These are phyloP conservation scores for Globisporangium recalcitrans DNA, from an alignment of 352 stramenopile genomes.

Conservation along the genomic window DNA sequence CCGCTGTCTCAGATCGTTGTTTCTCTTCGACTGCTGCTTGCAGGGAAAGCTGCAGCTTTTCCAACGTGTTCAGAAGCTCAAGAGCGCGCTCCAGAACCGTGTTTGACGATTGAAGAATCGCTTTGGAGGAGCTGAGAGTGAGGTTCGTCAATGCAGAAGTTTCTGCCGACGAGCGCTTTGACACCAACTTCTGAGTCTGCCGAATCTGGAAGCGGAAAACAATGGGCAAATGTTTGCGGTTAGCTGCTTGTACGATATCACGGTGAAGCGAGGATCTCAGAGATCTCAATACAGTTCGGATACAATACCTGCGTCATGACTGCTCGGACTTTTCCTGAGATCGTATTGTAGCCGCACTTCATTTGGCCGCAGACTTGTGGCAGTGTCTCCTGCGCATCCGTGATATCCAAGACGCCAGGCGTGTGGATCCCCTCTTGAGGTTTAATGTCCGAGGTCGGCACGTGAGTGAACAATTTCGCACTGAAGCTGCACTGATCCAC, in stretches of 20 bases:
- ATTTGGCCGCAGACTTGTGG: slow-evolving; percentile 63
- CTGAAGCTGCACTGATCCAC: slow-evolving; percentile 52
- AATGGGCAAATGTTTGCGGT: slow-evolving; percentile 4
- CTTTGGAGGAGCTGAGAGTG: slow-evolving; percentile 45
- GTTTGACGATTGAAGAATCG: slow-evolving; percentile 47
- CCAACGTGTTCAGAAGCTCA: slow-evolving; percentile 44
- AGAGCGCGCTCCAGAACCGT: slow-evolving; percentile 57
- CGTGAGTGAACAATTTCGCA: slow-evolving; percentile 40
- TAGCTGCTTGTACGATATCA: neutral
- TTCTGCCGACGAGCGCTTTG: slow-evolving; percentile 12
- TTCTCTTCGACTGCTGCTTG: slow-evolving; percentile 24
- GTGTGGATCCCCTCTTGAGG: slow-evolving; percentile 56
- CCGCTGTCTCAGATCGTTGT: slow-evolving; percentile 7
- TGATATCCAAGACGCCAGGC: slow-evolving; percentile 62
- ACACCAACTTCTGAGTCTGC: slow-evolving; percentile 24
- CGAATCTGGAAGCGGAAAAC: slow-evolving; percentile 2
- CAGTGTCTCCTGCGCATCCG: slow-evolving; percentile 41
- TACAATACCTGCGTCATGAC: slow-evolving; percentile 47
- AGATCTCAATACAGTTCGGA: neutral
- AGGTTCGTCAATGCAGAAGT: slow-evolving; percentile 44
- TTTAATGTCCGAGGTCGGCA: slow-evolving; percentile 34
- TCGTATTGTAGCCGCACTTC: slow-evolving; percentile 58
- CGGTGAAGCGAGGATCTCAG: neutral
- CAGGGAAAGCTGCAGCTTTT: slow-evolving; percentile 30
- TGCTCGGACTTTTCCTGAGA: slow-evolving; percentile 38